phyloP scores from a whole-genome alignment of 179 eudicot genomes.

The Heliamphora pulchella region DNA sequence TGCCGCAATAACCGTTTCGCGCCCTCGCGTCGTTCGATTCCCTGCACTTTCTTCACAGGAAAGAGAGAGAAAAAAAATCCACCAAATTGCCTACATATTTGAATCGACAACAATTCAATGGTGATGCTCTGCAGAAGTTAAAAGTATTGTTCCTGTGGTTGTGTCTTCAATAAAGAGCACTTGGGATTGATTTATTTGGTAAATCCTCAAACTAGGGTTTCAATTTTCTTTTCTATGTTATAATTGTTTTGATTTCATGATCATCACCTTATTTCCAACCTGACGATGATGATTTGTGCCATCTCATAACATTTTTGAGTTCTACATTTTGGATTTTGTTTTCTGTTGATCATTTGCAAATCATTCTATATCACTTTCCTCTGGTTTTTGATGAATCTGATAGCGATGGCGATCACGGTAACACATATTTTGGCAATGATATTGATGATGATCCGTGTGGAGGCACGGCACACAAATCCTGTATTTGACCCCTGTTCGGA shows the following conservation, averaged over 20 bases:
- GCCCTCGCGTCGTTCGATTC: not conserved
- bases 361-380: not conserved
- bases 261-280: not conserved
- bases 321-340: not conserved
- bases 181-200: not conserved
- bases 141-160: not conserved
- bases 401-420: constrained; percentile 12
- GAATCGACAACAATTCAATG: too few species aligned
- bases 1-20: constrained; percentile 10
- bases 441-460: constrained; percentile 17
- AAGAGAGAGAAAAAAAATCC: not conserved
- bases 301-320: too few species aligned
- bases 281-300: too few species aligned
- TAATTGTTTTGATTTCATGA: not conserved
- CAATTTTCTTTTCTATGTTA: not conserved
- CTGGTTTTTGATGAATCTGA: not conserved
- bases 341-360: not conserved
- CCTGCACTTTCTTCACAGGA: not conserved
- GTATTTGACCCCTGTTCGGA: constrained; percentile 67
- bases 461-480: constrained; percentile 49
- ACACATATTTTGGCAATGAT: constrained; percentile 11
- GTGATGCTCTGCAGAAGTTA: too few species aligned
- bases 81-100: not conserved
- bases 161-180: not conserved
- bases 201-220: not conserved